Evolutionary conservation across 352 stramenopile genomes (phyloP), one percentile per base, ranked within the genome.

Genomic region (Stramenopiles sp.): DNA sequence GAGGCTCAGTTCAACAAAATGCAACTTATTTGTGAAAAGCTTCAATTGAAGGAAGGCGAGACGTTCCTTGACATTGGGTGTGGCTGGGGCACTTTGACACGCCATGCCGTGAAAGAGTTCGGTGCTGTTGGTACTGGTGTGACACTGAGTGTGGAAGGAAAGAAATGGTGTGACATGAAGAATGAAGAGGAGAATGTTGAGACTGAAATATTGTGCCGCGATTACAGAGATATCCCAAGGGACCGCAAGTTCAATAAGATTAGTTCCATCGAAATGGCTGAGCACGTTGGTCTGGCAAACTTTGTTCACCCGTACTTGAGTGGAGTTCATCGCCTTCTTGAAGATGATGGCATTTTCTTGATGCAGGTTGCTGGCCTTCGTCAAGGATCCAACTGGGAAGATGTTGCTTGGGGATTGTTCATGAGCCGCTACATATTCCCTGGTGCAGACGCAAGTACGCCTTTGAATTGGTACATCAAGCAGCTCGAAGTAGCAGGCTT

Each of bases 401-500:
- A 87, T 80, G 39, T 87, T 22, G 71, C 75, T 80, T 87, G 84
- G 84, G 84, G 84, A 67, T 39, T 87, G 27, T 87, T 87, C 81
- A 87, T 87, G 84, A 83, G 84, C 67, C 80, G 80, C 32, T 86
- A 86, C 82, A 86, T 87, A 76, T 87, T 87, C 83, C 84, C 84
- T 30, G 84, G 83, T 75, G 84, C 84, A 55, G 84, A 87, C 44
- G 84, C 84, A 32, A 83, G 55, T 14, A 83, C 55, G 75, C 84
- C 84, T 32, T 76, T 87, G 29, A 81, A 44, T 32, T 87, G 82
- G 71, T 84, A 81, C 75, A 76, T 82, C n/a, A 81, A 7, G 27
- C 84, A 87, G 82, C 30, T 84, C 30, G 84, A 87, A 82, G 76
- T 81, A 32, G 84, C 84, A 31, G 84, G 84, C n/a, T 86, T 87